These are phyloP conservation scores for Clitopilus passeckerianus DNA, from an alignment of 768 basidiomycete genomes.

Conservation along the genomic window DNA sequence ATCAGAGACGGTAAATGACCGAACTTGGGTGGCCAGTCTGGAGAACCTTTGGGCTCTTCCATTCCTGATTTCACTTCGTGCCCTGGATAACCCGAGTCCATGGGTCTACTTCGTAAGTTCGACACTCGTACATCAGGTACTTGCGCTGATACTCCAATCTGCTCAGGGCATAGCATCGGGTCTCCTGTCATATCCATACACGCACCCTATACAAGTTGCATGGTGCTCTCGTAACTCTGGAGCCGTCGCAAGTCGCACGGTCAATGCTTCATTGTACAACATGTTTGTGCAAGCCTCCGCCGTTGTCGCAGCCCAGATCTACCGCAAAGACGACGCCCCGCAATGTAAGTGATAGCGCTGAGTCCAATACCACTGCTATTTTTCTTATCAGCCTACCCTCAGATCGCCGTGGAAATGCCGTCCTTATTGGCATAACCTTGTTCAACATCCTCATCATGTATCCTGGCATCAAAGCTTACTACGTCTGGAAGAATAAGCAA, in stretches of 20 bases:
- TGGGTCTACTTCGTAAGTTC: slow-evolving; percentile 48
- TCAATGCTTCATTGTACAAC: slow-evolving; percentile 56
- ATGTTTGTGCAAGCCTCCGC: slow-evolving; percentile 45
- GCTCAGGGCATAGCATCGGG: slow-evolving; percentile 36
- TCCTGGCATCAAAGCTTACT: slow-evolving; percentile 48
- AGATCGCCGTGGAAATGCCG: slow-evolving; percentile 56
- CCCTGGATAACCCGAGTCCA: slow-evolving; percentile 39
- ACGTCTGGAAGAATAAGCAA: slow-evolving; percentile 53
- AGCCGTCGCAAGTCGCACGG: slow-evolving; percentile 53
- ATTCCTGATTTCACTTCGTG: slow-evolving; percentile 52
- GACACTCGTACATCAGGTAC: neutral
- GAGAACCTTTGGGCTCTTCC: slow-evolving; percentile 59
- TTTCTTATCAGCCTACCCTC: neutral
- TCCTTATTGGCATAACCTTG: slow-evolving; percentile 45
- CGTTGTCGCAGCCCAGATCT: slow-evolving; percentile 51
- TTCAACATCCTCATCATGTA: slow-evolving; percentile 51
- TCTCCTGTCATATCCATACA: slow-evolving; percentile 43
- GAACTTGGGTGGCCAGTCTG: slow-evolving; percentile 48
- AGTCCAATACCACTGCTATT: neutral
- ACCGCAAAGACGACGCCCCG: slow-evolving; percentile 53
- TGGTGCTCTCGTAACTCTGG: slow-evolving; percentile 62
- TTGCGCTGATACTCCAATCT: neutral
- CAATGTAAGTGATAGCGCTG: slow-evolving; percentile 32
- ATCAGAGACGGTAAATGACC: slow-evolving; percentile 49
- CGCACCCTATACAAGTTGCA: slow-evolving; percentile 49